These are phyloP conservation scores for Hemisphaericaspora lyxosophila DNA, from an alignment of 1,139 yeast genomes.

Conservation along the genomic window DNA sequence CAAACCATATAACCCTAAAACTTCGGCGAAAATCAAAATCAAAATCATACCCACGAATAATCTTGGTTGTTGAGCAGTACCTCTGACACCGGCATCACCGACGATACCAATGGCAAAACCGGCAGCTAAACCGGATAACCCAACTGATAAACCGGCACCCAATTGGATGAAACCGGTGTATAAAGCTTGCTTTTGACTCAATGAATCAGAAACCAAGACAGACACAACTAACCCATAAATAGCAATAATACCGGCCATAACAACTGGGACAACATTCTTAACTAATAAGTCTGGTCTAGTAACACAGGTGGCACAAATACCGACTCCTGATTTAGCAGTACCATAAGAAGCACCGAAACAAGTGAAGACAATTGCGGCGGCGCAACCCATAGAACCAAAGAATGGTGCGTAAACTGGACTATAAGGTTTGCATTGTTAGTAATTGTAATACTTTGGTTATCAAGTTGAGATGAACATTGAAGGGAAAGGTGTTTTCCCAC, in stretches of 20 bases:
- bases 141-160: conserved; percentile 98
- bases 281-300: conserved; percentile 95
- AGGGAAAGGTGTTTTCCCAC: background rate
- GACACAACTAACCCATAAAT: conserved; percentile 98
- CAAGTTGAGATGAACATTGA: background rate
- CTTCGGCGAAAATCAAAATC: conserved; percentile 97
- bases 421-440: conserved; percentile 18
- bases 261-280: conserved; percentile 89
- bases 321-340: conserved; percentile 98
- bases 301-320: conserved; percentile 98
- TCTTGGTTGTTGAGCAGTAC: conserved; percentile 94
- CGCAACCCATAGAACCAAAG: conserved; percentile 98
- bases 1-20: conserved; percentile 93
- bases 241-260: conserved; percentile 99
- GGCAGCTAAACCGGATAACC: conserved; percentile 94
- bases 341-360: conserved; percentile 99
- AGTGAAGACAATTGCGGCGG: conserved; percentile 97
- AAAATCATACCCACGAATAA: conserved; percentile 91
- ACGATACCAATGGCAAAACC: conserved; percentile 99
- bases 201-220: conserved; percentile 88
- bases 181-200: conserved; percentile 77
- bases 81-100: conserved; percentile 98
- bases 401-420: conserved; percentile 89
- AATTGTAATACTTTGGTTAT: too few relatives aligned
- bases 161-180: conserved; percentile 97